A percentile compares a stretch with the other conserved stretches of the same genome.
These are phyloP conservation scores for Rhizopogon rudus DNA, from an alignment of 768 basidiomycete species.

Conservation along the genomic window DNA sequence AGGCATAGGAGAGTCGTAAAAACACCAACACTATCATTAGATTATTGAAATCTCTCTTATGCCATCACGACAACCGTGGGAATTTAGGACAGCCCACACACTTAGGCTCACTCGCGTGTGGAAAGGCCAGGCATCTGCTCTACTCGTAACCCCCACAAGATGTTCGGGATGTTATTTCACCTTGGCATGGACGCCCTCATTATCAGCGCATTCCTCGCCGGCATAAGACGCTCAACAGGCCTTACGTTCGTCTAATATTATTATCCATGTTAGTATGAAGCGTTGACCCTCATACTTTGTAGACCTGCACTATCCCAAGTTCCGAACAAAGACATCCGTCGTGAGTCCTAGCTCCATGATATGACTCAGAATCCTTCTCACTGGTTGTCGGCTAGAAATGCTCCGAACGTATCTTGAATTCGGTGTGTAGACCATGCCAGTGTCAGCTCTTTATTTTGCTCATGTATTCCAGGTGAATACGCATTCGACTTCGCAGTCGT, in stretches of 20 bases:
- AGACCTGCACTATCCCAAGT: slow-evolving; percentile 75
- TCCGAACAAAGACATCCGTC: slow-evolving; percentile 84
- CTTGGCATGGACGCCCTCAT: slow-evolving; percentile 75
- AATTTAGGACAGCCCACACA: no score
- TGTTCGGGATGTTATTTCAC: slow-evolving; percentile 43
- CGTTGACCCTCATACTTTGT: background rate
- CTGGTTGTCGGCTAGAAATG: slow-evolving; percentile 43
- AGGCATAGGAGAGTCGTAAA: no score
- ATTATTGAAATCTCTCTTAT: no score
- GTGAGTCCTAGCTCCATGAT: slow-evolving; percentile 41
- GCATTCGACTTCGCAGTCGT: slow-evolving; percentile 85
- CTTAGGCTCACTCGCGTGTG: no score
- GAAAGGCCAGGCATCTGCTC: background rate
- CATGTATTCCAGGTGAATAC: slow-evolving; percentile 63
- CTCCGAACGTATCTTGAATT: slow-evolving; percentile 75
- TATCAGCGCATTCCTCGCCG: slow-evolving; percentile 77
- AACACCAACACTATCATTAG: no score
- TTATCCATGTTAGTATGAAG: background rate
- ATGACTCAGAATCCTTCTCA: background rate
- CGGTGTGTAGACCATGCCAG: slow-evolving; percentile 39
- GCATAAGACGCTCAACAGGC: slow-evolving; percentile 79
- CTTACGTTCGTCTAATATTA: slow-evolving; percentile 57
- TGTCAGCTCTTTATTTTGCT: background rate
- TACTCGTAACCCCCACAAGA: slow-evolving; percentile 1
- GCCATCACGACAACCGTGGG: no score